Conservation (phyloP, 768 basidiomycete genomes). For the Boletales sp. region DNA sequence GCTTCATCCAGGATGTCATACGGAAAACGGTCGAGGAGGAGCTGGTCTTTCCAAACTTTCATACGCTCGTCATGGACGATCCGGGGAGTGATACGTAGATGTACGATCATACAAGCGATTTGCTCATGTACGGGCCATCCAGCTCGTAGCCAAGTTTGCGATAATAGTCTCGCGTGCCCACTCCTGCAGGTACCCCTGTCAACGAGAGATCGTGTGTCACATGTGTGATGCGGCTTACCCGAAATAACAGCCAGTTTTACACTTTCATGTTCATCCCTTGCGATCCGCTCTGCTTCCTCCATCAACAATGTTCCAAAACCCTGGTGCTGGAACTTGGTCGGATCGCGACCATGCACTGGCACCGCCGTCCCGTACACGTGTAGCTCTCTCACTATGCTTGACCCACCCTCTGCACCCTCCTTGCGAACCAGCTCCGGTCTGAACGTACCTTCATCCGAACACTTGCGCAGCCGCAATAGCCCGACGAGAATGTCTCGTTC, state of each 20-base stretch:
- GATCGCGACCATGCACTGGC: slow-evolving; percentile 94
- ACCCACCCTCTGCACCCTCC: slow-evolving; percentile 70
- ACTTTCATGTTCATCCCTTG: slow-evolving; percentile 94
- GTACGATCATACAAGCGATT: slow-evolving; percentile 49
- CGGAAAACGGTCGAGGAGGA: slow-evolving; percentile 95
- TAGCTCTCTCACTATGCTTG: slow-evolving; percentile 91
- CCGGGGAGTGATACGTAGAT: not conserved
- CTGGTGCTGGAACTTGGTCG: slow-evolving; percentile 96
- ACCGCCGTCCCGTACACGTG: slow-evolving; percentile 99
- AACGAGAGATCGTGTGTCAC: not conserved
- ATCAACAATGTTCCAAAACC: slow-evolving; percentile 96
- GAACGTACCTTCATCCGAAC: slow-evolving; percentile 96
- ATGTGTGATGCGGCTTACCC: slow-evolving; percentile 44
- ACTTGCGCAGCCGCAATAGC: slow-evolving; percentile 86
- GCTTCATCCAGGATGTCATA: slow-evolving; percentile 93
- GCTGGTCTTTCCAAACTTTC: slow-evolving; percentile 94
- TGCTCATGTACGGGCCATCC: slow-evolving; percentile 98
- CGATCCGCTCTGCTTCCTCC: slow-evolving; percentile 99
- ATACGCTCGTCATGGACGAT: slow-evolving; percentile 64
- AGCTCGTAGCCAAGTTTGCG: slow-evolving; percentile 89
- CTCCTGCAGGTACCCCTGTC: slow-evolving; percentile 47
- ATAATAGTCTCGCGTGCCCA: slow-evolving; percentile 97
- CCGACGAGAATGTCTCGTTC: slow-evolving; percentile 96
- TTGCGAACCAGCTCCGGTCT: slow-evolving; percentile 81
- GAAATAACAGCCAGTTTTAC: slow-evolving; percentile 97